phyloP scores from a whole-genome alignment of 306 rosid species.

The Begonia loranthoides region DNA sequence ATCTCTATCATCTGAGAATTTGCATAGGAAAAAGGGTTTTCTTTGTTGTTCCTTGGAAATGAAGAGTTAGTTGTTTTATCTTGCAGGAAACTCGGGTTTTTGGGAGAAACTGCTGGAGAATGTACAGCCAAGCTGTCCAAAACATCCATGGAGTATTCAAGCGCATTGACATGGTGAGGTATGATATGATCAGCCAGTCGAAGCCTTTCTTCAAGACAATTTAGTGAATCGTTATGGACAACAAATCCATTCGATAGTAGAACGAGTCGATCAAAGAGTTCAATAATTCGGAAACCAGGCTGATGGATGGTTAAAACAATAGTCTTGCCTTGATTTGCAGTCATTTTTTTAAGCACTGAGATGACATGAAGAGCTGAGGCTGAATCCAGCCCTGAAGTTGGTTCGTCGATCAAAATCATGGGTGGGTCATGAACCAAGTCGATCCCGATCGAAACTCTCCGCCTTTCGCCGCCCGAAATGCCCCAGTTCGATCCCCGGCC shows the following conservation, averaged over 20 bases:
- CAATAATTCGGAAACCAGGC: conserved; percentile 79
- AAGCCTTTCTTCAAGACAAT: conserved; percentile 61
- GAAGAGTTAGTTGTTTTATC: conserved; percentile 11
- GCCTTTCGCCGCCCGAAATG: conserved; percentile 78
- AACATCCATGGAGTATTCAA: conserved; percentile 72
- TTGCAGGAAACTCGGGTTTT: conserved; percentile 19
- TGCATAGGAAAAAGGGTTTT: conserved; percentile 24
- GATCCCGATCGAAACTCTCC: conserved; percentile 89
- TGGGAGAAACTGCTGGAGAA: conserved; percentile 44
- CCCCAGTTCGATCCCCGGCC: conserved; percentile 53
- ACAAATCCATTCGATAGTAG: conserved; percentile 66
- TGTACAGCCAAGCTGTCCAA: conserved; percentile 45
- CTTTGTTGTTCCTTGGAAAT: conserved; percentile 17
- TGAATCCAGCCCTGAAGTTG: conserved; percentile 97
- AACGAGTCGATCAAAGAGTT: conserved; percentile 47
- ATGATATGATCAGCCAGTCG: conserved; percentile 36
- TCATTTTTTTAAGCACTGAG: conserved; percentile 68
- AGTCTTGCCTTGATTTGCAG: conserved; percentile 60
- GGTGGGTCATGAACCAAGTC: conserved; percentile 90
- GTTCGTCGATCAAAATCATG: conserved; percentile 78
- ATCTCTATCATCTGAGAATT: conserved; percentile 48
- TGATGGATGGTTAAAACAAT: conserved; percentile 80
- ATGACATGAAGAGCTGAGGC: conserved; percentile 80
- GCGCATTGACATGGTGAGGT: conserved; percentile 73
- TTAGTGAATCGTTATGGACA: conserved; percentile 63